Evolutionary conservation across 257 asterid genomes (phyloP).

Genomic region (Nicotiana noctiflora): DNA sequence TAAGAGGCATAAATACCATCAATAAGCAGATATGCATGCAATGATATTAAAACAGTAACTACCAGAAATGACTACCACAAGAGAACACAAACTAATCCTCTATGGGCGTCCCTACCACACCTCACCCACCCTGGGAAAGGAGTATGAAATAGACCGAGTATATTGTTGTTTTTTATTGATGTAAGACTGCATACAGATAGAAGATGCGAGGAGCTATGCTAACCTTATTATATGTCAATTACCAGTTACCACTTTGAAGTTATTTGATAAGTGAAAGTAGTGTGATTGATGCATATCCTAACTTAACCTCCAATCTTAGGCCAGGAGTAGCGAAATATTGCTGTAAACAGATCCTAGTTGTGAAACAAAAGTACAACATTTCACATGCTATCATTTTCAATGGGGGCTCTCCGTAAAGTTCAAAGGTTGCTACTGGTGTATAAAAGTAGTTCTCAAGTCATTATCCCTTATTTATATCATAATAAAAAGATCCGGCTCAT

Average conservation of each 20-base stretch:
- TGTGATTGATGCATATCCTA: not conserved
- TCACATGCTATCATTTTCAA: not conserved
- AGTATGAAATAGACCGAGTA: too few relatives aligned
- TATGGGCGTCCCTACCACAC: too few relatives aligned
- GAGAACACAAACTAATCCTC: too few relatives aligned
- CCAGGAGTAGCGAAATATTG: not conserved
- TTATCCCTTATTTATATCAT: not conserved
- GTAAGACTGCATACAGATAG: not conserved
- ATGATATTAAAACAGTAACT: too few relatives aligned
- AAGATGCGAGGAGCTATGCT: not conserved
- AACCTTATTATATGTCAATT: not conserved
- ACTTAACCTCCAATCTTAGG: not conserved
- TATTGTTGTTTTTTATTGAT: not conserved
- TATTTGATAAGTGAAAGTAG: not conserved
- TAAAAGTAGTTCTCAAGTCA: not conserved
- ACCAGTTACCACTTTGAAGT: not conserved
- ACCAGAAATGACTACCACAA: too few relatives aligned
- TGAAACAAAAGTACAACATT: not conserved
- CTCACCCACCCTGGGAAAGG: too few relatives aligned
- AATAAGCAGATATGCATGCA: too few relatives aligned
- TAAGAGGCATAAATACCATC: too few relatives aligned
- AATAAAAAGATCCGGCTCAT: not conserved
- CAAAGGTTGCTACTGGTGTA: constrained; percentile 3
- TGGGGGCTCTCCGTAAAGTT: not conserved
- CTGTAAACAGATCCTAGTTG: not conserved